These are phyloP conservation scores for Arabis alpina DNA, from an alignment of 345 rosid genomes.

Conservation along the genomic window DNA sequence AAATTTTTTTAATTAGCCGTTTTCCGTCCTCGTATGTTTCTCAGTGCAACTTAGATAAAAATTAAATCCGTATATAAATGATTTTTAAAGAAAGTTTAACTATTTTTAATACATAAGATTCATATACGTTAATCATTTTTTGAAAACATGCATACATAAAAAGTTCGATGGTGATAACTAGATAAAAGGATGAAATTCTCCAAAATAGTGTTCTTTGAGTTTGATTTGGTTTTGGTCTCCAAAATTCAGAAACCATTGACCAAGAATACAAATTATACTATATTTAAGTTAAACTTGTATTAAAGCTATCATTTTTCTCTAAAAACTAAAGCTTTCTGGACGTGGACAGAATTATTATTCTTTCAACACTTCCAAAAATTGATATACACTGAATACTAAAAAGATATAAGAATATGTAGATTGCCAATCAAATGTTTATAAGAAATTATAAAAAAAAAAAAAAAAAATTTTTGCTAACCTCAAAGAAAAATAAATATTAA, in stretches of 20 bases:
- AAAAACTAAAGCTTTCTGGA: background rate
- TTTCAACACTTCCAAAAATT: constrained; percentile 7
- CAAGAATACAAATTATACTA: background rate
- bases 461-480: no score
- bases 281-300: background rate
- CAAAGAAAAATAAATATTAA: constrained; percentile 4
- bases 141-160: background rate
- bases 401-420: background rate
- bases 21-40: no score
- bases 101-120: background rate
- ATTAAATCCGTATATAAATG: no score
- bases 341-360: constrained; percentile 10
- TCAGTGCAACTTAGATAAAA: no score
- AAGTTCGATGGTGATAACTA: background rate
- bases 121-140: no score
- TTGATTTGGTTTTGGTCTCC: constrained; percentile 21
- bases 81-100: background rate
- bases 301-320: background rate
- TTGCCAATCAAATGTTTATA: background rate
- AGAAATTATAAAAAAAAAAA: background rate
- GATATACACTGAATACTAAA: background rate
- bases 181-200: background rate
- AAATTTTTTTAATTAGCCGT: no score
- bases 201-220: background rate
- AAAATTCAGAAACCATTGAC: background rate